Percentiles rank a stretch among this genome's conserved stretches.
These are phyloP conservation scores for Lactarius psammicola DNA, from an alignment of 768 basidiomycete species.

Conservation along the genomic window DNA sequence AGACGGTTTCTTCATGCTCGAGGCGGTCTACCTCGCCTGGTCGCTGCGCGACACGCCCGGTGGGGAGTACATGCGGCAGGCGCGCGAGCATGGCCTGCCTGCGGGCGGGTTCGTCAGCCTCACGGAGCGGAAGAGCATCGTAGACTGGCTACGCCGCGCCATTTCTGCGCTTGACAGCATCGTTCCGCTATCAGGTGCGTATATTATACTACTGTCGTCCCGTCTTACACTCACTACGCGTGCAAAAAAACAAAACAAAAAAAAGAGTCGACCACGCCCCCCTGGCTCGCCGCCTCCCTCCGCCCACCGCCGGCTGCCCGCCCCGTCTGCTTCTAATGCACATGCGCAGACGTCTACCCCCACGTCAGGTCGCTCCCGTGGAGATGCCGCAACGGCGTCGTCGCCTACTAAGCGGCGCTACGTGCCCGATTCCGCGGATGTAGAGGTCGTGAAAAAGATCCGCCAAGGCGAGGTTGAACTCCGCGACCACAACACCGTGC, in stretches of 20 bases:
- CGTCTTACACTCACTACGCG: no score
- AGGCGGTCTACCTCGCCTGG: slow-evolving; percentile 86
- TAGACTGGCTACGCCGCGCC: slow-evolving; percentile 80
- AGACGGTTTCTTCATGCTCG: slow-evolving; percentile 72
- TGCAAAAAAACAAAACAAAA: no score
- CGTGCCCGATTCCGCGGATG: slow-evolving; percentile 71
- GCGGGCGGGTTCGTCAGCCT: slow-evolving; percentile 77
- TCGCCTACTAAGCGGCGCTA: slow-evolving; percentile 70
- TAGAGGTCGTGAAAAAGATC: slow-evolving; percentile 86
- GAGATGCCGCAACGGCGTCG: slow-evolving; percentile 27
- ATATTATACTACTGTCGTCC: no score
- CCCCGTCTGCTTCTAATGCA: slow-evolving; percentile 28
- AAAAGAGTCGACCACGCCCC: slow-evolving; percentile 55
- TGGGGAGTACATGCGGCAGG: slow-evolving; percentile 88
- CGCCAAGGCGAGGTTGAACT: slow-evolving; percentile 74
- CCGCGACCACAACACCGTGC: slow-evolving; percentile 75
- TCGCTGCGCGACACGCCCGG: slow-evolving; percentile 65
- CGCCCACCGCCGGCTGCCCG: slow-evolving; percentile 13
- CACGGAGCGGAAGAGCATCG: slow-evolving; percentile 81
- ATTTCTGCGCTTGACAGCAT: slow-evolving; percentile 50
- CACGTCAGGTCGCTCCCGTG: slow-evolving; percentile 25
- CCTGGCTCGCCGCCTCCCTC: slow-evolving; percentile 51
- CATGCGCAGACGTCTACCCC: slow-evolving; percentile 23
- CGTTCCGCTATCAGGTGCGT: slow-evolving; percentile 46
- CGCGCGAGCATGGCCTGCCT: slow-evolving; percentile 64